A percentile compares a stretch with the other conserved stretches of the same genome.
phyloP scores from a whole-genome alignment of 73 alveolate genomes.

The Tetrahymena thermophila region DNA sequence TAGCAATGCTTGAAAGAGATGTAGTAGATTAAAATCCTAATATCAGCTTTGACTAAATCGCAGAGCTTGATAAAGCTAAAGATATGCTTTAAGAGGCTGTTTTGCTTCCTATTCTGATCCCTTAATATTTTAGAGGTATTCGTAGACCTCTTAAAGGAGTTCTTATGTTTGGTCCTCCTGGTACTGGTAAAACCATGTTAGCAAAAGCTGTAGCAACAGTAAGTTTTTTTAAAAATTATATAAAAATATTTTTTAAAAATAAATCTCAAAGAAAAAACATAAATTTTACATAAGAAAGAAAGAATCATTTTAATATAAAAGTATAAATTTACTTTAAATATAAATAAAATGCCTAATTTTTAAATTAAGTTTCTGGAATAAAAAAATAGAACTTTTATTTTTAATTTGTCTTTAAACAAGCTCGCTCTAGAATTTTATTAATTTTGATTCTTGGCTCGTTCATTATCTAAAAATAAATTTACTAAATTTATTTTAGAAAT shows the following conservation, averaged over 20 bases:
- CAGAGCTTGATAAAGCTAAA: slow-evolving; percentile 97
- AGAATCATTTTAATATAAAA: too few relatives aligned
- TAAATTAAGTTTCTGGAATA: too few relatives aligned
- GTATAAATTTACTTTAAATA: too few relatives aligned
- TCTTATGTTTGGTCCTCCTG: slow-evolving; percentile 98
- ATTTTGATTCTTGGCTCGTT: too few relatives aligned
- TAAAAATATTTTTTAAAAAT: neutral
- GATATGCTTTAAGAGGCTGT: slow-evolving; percentile 90
- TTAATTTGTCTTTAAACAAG: too few relatives aligned
- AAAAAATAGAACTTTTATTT: too few relatives aligned
- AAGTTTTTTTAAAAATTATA: neutral
- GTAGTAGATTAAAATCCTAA: slow-evolving; percentile 73
- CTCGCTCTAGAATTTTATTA: too few relatives aligned
- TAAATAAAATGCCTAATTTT: too few relatives aligned
- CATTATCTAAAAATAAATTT: too few relatives aligned
- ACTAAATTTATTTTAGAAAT: too few relatives aligned
- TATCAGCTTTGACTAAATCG: slow-evolving; percentile 95
- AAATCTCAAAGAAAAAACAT: too few relatives aligned
- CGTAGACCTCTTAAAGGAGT: slow-evolving; percentile 96
- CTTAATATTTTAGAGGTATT: slow-evolving; percentile 90
- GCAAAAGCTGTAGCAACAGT: slow-evolving; percentile 96
- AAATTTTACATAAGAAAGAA: too few relatives aligned
- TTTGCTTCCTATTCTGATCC: slow-evolving; percentile 92
- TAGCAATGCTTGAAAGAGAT: slow-evolving; percentile 90
- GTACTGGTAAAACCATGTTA: slow-evolving; percentile 98